Evolutionary conservation across 306 rosid genomes (phyloP).

Genomic region (Castanea crenata): DNA sequence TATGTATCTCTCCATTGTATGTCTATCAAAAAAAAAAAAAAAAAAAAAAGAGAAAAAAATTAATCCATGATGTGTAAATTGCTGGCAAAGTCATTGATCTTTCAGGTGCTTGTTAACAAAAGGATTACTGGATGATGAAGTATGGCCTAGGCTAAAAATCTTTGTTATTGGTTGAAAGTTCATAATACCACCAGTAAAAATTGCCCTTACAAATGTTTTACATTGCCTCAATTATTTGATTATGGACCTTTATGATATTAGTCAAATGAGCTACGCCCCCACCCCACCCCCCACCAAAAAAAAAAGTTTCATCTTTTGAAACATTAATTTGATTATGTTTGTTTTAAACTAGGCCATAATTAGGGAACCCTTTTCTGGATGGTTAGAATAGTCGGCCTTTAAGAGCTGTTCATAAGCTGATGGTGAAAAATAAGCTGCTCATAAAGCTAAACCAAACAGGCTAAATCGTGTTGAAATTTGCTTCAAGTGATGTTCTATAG

Average conservation of each 20-base stretch:
- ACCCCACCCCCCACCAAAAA: no score
- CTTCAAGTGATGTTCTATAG: neutral
- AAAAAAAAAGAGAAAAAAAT: neutral
- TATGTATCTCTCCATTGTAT: neutral
- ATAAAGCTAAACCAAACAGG: no score
- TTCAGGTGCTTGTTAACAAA: neutral
- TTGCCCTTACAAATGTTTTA: neutral
- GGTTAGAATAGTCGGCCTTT: neutral
- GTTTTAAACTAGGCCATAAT: neutral
- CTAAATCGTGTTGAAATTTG: neutral
- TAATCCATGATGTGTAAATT: slow-evolving; percentile 13
- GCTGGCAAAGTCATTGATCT: neutral
- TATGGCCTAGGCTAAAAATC: neutral
- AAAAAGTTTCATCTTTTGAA: neutral
- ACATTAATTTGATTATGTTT: neutral
- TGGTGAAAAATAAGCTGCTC: no score
- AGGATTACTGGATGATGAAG: neutral
- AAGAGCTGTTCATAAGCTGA: neutral
- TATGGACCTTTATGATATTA: neutral
- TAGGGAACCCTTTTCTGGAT: neutral
- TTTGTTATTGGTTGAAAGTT: neutral
- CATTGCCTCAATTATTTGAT: neutral
- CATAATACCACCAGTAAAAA: neutral
- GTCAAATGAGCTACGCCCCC: neutral
- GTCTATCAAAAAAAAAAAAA: no score